These are phyloP conservation scores for Jatropha curcas DNA, from an alignment of 345 rosid species.

Conservation along the genomic window DNA sequence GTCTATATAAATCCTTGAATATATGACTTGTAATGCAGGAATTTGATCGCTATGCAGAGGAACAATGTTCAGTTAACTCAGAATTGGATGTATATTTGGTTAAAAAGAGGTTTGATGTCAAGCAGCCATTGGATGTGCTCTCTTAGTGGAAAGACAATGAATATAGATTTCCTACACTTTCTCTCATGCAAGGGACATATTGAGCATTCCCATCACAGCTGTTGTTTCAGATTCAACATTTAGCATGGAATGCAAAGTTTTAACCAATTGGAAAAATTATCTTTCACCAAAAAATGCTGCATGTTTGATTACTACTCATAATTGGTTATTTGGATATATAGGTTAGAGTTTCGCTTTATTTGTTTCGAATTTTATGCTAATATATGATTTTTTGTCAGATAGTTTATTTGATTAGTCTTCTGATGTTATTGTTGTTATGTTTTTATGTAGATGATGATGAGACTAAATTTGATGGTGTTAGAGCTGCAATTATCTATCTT, in stretches of 20 bases:
- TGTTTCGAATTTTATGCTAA: too few species aligned
- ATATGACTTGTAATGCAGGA: background rate
- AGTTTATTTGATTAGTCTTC: too few species aligned
- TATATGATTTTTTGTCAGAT: too few species aligned
- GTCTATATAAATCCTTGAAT: background rate
- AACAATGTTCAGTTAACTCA: background rate
- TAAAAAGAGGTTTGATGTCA: background rate
- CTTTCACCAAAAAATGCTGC: background rate
- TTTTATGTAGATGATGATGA: too few species aligned
- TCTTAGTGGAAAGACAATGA: background rate
- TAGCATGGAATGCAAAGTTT: background rate
- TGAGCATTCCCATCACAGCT: background rate
- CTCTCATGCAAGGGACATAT: background rate
- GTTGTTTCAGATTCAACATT: background rate
- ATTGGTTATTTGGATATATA: background rate
- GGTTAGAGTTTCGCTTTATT: background rate
- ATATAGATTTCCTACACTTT: background rate
- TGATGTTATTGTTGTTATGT: too few species aligned
- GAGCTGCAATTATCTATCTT: too few species aligned
- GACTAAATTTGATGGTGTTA: too few species aligned
- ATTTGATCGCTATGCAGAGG: background rate
- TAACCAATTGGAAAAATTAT: background rate
- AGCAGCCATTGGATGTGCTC: background rate
- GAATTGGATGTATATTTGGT: constrained; percentile 3
- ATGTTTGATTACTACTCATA: background rate